phyloP scores from a whole-genome alignment of 148 eudicot species.

The Rhododendron griersonianum region DNA sequence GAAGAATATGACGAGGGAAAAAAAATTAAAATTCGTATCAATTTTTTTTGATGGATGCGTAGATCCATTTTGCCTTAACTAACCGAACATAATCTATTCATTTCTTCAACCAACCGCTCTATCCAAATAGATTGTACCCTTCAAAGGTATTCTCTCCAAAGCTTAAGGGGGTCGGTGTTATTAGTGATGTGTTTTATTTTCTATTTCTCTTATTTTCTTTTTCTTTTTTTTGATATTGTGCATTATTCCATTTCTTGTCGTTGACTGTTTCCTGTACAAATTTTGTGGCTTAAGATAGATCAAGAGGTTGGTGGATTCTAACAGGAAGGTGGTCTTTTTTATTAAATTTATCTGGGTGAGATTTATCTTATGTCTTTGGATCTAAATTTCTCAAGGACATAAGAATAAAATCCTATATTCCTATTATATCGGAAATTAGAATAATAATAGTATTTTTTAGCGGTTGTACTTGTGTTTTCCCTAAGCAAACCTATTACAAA shows the following conservation, averaged over 20 bases:
- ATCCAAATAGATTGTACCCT: background rate
- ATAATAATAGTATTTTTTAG: too few species aligned
- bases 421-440: background rate
- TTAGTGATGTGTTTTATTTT: background rate
- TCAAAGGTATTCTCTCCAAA: background rate
- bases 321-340: background rate
- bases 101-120: background rate
- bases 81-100: background rate
- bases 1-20: too few species aligned
- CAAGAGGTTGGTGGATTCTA: background rate
- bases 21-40: too few species aligned
- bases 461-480: too few species aligned
- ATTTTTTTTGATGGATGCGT: background rate
- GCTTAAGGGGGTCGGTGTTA: background rate
- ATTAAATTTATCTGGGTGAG: background rate
- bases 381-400: background rate
- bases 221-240: too few species aligned
- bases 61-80: background rate
- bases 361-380: background rate
- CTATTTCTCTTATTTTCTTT: too few species aligned
- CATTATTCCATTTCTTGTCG: background rate
- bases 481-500: too few species aligned
- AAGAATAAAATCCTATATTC: background rate
- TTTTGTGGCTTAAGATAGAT: background rate
- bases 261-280: background rate